Evolutionary conservation across 2,329 filamentous ascomycete genomes (phyloP).

Genomic region (Calonectria pteridis): DNA sequence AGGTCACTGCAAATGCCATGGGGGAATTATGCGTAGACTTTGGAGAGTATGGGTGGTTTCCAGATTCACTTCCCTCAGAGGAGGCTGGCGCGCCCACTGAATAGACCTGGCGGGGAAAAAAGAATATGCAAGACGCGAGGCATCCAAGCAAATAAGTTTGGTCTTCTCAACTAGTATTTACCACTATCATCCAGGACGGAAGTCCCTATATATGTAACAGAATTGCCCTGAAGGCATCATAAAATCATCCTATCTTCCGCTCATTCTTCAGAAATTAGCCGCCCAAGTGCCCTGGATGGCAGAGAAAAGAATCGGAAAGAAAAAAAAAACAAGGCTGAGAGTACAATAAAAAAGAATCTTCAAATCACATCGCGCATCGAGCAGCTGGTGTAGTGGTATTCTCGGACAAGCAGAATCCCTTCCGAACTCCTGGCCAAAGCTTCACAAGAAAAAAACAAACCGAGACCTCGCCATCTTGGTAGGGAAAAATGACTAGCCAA

Average conservation of each 20-base stretch:
- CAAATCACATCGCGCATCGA: slow-evolving; percentile 40
- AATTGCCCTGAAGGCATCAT: slow-evolving; percentile 37
- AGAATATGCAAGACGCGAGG: neutral
- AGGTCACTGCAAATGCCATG: slow-evolving; percentile 61
- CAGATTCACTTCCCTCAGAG: slow-evolving; percentile 61
- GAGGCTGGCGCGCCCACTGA: slow-evolving; percentile 40
- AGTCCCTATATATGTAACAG: slow-evolving; percentile 42
- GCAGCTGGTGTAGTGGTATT: slow-evolving; percentile 46
- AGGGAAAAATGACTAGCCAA: slow-evolving; percentile 30
- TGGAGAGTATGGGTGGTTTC: slow-evolving; percentile 68
- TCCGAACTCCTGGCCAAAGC: slow-evolving; percentile 49
- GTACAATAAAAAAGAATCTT: slow-evolving; percentile 32
- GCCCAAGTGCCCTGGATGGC: slow-evolving; percentile 24
- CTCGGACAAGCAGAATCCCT: slow-evolving; percentile 35
- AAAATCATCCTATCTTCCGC: slow-evolving; percentile 45
- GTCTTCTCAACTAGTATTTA: slow-evolving; percentile 44
- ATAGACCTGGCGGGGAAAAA: neutral
- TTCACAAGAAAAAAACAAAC: slow-evolving; percentile 26
- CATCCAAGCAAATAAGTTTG: slow-evolving; percentile 7
- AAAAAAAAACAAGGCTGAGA: slow-evolving; percentile 33
- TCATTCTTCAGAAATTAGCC: slow-evolving; percentile 40
- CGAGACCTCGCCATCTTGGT: slow-evolving; percentile 33
- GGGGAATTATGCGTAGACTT: slow-evolving; percentile 67
- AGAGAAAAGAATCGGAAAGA: slow-evolving; percentile 31
- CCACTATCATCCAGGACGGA: slow-evolving; percentile 40